These are phyloP conservation scores for Leptographium galeiforme DNA, from an alignment of 2,329 filamentous ascomycete genomes.

Conservation along the genomic window DNA sequence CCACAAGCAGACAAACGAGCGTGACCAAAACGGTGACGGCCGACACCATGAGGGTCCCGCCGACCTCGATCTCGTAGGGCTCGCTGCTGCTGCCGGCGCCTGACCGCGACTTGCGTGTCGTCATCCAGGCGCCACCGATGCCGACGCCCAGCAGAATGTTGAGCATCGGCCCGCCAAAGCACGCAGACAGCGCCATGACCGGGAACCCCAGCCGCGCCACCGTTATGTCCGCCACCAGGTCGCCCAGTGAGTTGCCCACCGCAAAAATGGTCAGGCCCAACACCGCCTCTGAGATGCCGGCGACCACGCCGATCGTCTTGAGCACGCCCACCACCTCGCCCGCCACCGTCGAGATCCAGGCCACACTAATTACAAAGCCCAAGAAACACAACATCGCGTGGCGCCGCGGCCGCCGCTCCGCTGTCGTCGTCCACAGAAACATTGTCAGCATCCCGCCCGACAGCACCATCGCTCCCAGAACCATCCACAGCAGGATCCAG, in stretches of 20 bases:
- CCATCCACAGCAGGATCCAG: slow-evolving; percentile 38
- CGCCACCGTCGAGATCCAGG: slow-evolving; percentile 93
- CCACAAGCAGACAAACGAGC: slow-evolving; percentile 61
- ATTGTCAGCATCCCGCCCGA: slow-evolving; percentile 55
- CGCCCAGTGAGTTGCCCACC: slow-evolving; percentile 87
- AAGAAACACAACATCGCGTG: slow-evolving; percentile 73
- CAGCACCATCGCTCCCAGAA: slow-evolving; percentile 51
- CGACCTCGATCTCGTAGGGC: slow-evolving; percentile 73
- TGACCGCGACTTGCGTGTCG: slow-evolving; percentile 50
- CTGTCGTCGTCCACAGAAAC: slow-evolving; percentile 55
- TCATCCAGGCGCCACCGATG: slow-evolving; percentile 82
- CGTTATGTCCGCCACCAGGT: slow-evolving; percentile 88
- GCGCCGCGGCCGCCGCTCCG: slow-evolving; percentile 54
- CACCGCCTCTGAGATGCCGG: slow-evolving; percentile 89
- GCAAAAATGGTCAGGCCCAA: slow-evolving; percentile 92
- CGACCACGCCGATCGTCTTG: slow-evolving; percentile 82
- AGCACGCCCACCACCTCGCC: slow-evolving; percentile 91
- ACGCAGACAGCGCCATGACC: slow-evolving; percentile 87
- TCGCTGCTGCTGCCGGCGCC: slow-evolving; percentile 51
- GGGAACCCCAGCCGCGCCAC: slow-evolving; percentile 87
- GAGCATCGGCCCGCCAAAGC: slow-evolving; percentile 96
- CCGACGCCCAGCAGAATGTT: slow-evolving; percentile 94
- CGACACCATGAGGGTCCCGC: slow-evolving; percentile 72
- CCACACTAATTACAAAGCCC: slow-evolving; percentile 81
- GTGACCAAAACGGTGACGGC: slow-evolving; percentile 74